Conservation (phyloP, 257 asterid species). For the Solanum medicagineum region DNA sequence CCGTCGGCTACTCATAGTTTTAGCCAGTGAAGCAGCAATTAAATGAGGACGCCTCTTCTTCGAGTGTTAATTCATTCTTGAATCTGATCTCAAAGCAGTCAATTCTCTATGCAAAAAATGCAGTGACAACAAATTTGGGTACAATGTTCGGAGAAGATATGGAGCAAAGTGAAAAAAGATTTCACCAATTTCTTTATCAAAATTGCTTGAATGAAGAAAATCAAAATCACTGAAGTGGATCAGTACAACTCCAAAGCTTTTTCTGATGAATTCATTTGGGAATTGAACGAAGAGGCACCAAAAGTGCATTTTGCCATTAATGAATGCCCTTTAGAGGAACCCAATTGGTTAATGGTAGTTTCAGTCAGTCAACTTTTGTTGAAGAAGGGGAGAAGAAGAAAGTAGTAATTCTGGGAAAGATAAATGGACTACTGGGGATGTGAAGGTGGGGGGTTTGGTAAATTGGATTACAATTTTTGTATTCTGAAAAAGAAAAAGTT, state of each 20-base stretch:
- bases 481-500: too few relatives aligned
- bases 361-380: constrained; percentile 43
- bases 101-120: too few relatives aligned
- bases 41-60: too few relatives aligned
- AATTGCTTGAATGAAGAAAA: constrained; percentile 82
- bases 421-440: too few relatives aligned
- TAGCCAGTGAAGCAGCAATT: too few relatives aligned
- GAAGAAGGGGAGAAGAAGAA: too few relatives aligned
- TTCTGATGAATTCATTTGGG: constrained; percentile 69
- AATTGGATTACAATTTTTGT: too few relatives aligned
- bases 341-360: constrained; percentile 40
- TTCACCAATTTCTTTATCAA: constrained; percentile 54
- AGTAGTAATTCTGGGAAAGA: too few relatives aligned
- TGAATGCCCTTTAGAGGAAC: constrained; percentile 66
- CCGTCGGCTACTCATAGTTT: too few relatives aligned
- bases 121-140: constrained; percentile 26
- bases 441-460: too few relatives aligned
- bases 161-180: constrained; percentile 22
- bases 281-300: constrained; percentile 37
- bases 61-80: too few relatives aligned
- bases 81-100: too few relatives aligned
- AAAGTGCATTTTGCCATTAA: constrained; percentile 69
- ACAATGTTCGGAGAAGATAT: constrained; percentile 38
- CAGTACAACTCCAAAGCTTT: constrained; percentile 72
- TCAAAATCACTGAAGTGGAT: constrained; percentile 35